Evolutionary conservation across 768 basidiomycete species (phyloP).

Genomic region (Tylopilus cervinicoccineus): DNA sequence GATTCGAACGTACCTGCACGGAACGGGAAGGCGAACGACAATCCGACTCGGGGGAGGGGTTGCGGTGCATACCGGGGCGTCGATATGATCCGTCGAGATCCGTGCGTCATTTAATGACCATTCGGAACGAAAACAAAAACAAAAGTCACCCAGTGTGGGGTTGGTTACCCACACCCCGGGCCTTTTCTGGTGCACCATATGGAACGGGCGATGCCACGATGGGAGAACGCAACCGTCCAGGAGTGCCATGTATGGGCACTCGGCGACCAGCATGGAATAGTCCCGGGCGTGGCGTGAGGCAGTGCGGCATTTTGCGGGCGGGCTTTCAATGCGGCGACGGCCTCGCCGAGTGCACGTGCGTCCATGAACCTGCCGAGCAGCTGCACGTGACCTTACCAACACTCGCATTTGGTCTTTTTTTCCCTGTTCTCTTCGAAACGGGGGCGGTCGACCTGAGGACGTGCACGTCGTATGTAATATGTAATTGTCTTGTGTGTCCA

Average conservation of each 20-base stretch:
- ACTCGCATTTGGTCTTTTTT: not conserved
- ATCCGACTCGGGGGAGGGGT: not conserved
- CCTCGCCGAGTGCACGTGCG: conserved; percentile 7
- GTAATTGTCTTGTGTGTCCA: no score
- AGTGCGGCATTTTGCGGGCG: not conserved
- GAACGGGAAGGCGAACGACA: not conserved
- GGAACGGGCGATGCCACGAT: no score
- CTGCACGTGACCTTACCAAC: not conserved
- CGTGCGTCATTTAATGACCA: not conserved
- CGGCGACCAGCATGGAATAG: no score
- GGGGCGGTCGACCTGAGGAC: no score
- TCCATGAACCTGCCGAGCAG: not conserved
- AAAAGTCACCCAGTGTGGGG: not conserved
- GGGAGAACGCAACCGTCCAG: no score
- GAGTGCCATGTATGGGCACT: no score
- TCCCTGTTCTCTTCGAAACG: conserved; percentile 2
- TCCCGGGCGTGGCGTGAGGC: no score
- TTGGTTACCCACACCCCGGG: not conserved
- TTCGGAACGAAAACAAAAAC: no score
- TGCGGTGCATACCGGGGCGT: conserved; percentile 1
- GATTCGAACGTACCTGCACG: not conserved
- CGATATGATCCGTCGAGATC: conserved; percentile 7
- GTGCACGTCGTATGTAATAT: no score
- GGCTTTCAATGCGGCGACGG: not conserved
- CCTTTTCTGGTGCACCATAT: no score